These are phyloP conservation scores for Amanita pallidorosea DNA, from an alignment of 768 basidiomycete species.

Conservation along the genomic window DNA sequence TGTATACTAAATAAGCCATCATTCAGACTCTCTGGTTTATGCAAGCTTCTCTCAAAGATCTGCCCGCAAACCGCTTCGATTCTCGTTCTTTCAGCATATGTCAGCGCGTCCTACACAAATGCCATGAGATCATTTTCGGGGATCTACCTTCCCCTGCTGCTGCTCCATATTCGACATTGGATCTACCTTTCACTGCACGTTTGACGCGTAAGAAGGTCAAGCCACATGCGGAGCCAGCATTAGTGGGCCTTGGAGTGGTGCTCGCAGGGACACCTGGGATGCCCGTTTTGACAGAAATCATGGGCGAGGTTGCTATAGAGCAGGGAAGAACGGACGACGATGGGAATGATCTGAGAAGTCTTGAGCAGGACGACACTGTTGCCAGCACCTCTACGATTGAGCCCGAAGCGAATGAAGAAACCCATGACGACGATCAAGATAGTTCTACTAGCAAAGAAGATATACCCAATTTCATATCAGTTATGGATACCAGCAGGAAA, in stretches of 20 bases:
- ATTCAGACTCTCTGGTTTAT: constrained; percentile 93
- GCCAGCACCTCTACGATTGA: constrained; percentile 7
- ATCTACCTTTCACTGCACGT: constrained; percentile 35
- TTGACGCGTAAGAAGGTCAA: constrained; percentile 57
- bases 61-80: constrained; percentile 44
- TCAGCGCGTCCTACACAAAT: constrained; percentile 80
- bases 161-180: constrained; percentile 58
- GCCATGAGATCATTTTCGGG: constrained; percentile 94
- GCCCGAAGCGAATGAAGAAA: constrained; percentile 9
- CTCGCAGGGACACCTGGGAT: constrained; percentile 70
- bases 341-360: constrained; percentile 34
- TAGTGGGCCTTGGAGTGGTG: constrained; percentile 80
- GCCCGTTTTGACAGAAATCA: constrained; percentile 60
- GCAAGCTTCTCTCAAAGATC: constrained; percentile 88
- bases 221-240: constrained; percentile 56
- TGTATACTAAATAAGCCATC: background rate
- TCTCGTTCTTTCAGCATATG: constrained; percentile 83
- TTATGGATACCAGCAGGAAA: constrained; percentile 7
- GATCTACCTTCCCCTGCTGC: constrained; percentile 61
- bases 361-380: constrained; percentile 35
- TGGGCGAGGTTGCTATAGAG: constrained; percentile 79
- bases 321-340: constrained; percentile 75
- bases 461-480: constrained; percentile 9
- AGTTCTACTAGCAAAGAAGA: constrained; percentile 20
- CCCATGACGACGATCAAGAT: constrained; percentile 27